Conservation (phyloP, 2,329 filamentous ascomycete species). For the Curvularia eragrostidis region DNA sequence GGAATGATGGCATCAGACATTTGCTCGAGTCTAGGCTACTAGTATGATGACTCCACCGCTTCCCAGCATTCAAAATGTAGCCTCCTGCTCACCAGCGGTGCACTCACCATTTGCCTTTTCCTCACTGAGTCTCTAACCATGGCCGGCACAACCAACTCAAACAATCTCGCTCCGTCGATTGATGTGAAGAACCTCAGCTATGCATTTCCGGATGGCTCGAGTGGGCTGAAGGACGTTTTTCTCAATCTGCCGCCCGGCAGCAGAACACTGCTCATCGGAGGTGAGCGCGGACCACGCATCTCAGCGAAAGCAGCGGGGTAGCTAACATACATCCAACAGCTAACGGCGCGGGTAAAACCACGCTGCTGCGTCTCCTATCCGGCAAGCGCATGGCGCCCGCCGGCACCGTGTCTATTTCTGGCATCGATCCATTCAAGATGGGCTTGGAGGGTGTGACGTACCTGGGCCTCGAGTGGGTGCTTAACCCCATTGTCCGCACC, state of each 20-base stretch:
- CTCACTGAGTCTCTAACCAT: constrained; percentile 18
- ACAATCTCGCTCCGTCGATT: constrained; percentile 65
- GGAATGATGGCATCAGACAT: constrained; percentile 22
- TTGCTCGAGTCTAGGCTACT: constrained; percentile 10
- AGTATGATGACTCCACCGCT: constrained; percentile 17
- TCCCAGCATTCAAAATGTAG: constrained; percentile 24
- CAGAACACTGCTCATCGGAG: constrained; percentile 89
- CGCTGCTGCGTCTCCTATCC: constrained; percentile 88
- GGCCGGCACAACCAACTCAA: constrained; percentile 26
- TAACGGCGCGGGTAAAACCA: constrained; percentile 97
- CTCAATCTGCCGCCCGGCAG: constrained; percentile 81
- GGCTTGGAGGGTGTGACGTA: constrained; percentile 94
- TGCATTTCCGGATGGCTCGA: constrained; percentile 82
- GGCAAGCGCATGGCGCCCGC: constrained; percentile 90
- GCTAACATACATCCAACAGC: constrained; percentile 55
- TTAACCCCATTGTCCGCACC: constrained; percentile 93
- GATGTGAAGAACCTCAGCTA: constrained; percentile 80
- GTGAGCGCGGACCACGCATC: constrained; percentile 48
- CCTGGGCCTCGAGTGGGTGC: constrained; percentile 95
- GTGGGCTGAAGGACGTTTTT: constrained; percentile 75
- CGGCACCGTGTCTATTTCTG: constrained; percentile 76
- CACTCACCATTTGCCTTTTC: neutral
- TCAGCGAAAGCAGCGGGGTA: neutral
- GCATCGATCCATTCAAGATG: constrained; percentile 89
- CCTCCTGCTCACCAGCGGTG: constrained; percentile 9